Conservation (phyloP, 2,329 filamentous ascomycete genomes). For the Fusarium nygamai region DNA sequence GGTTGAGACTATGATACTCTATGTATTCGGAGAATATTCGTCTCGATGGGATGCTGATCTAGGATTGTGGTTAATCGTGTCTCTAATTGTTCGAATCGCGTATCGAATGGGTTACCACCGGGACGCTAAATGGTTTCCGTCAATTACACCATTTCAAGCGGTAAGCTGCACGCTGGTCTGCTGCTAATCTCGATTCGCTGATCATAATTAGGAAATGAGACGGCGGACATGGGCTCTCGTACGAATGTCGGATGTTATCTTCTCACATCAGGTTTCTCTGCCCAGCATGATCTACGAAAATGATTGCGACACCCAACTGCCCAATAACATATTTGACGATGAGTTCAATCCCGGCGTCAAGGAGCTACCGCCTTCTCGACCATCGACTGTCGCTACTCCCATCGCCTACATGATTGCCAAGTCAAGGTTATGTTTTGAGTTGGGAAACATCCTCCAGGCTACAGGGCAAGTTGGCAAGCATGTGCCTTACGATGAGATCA, state of each 20-base stretch:
- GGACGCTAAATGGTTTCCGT: slow-evolving; percentile 78
- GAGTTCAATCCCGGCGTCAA: slow-evolving; percentile 78
- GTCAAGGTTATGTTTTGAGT: slow-evolving; percentile 71
- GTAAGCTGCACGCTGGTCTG: slow-evolving; percentile 52
- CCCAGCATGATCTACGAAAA: slow-evolving; percentile 76
- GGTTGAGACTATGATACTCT: slow-evolving; percentile 80
- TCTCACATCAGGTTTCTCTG: slow-evolving; percentile 77
- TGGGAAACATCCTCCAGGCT: slow-evolving; percentile 77
- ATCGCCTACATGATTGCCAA: slow-evolving; percentile 84
- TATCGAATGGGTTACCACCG: slow-evolving; percentile 81
- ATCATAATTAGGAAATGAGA: slow-evolving; percentile 69
- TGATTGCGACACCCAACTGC: slow-evolving; percentile 79
- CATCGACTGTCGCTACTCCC: slow-evolving; percentile 76
- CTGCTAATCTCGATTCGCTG: neutral
- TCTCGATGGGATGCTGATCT: slow-evolving; percentile 78
- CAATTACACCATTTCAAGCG: slow-evolving; percentile 76
- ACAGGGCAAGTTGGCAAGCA: slow-evolving; percentile 65
- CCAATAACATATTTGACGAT: slow-evolving; percentile 83
- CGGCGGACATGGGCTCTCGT: slow-evolving; percentile 75
- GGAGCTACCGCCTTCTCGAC: slow-evolving; percentile 72
- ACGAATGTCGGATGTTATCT: slow-evolving; percentile 77
- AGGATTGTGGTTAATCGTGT: slow-evolving; percentile 68
- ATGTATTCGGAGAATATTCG: slow-evolving; percentile 79
- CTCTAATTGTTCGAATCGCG: slow-evolving; percentile 65
- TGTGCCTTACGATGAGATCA: slow-evolving; percentile 71